Conservation (phyloP, 2,329 filamentous ascomycete species). For the Talaromyces sp. region DNA sequence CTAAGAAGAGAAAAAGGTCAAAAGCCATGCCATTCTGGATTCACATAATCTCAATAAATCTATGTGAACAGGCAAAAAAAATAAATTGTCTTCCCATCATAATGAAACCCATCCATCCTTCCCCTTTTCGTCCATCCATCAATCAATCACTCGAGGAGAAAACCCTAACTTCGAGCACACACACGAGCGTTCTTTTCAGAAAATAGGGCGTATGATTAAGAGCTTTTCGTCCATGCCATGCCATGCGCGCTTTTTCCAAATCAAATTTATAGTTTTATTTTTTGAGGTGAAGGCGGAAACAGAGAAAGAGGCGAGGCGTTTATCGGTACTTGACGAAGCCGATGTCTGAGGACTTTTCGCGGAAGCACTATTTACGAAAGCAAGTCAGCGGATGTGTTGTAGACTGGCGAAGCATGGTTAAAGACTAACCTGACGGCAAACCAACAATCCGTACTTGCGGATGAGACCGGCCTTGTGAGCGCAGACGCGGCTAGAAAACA, state of each 20-base stretch:
- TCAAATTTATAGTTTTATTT: background rate
- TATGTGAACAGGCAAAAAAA: constrained; percentile 1
- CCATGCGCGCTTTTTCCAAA: background rate
- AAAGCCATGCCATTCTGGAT: constrained; percentile 3
- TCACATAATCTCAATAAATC: constrained; percentile 3
- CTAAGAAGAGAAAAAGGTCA: background rate
- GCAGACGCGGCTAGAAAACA: constrained; percentile 66
- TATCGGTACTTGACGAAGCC: constrained; percentile 59
- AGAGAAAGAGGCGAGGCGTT: background rate
- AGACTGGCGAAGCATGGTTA: background rate
- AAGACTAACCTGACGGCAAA: constrained; percentile 28
- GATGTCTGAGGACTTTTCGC: constrained; percentile 66
- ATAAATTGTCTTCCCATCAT: background rate
- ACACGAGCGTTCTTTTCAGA: background rate
- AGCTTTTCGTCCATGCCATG: background rate
- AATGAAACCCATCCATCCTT: background rate
- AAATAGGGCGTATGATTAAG: background rate
- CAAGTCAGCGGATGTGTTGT: too few relatives aligned
- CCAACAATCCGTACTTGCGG: constrained; percentile 97
- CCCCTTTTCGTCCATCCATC: background rate
- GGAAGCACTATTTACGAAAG: constrained; percentile 53
- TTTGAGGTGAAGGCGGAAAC: background rate
- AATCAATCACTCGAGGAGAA: background rate
- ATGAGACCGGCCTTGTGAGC: constrained; percentile 98
- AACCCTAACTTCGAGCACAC: background rate